Percentiles rank a stretch among this genome's conserved stretches.
These are phyloP conservation scores for Uromyces viciae-fabae DNA, from an alignment of 1,284 basidiomycete species.

Conservation along the genomic window DNA sequence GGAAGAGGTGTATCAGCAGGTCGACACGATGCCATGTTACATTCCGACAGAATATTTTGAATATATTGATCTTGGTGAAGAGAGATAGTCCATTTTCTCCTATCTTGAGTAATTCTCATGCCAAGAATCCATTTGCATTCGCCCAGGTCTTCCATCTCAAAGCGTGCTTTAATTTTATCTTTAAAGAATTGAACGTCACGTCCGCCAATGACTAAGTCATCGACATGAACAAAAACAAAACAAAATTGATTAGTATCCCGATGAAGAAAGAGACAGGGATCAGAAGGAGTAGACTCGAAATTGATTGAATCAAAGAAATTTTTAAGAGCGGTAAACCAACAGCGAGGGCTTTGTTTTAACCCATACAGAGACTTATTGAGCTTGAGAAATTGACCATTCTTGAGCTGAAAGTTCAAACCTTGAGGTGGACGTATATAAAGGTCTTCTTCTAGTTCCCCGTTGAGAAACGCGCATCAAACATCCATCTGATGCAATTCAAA, in stretches of 20 bases:
- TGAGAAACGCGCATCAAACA: neutral
- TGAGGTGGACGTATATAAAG: neutral
- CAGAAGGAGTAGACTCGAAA: neutral
- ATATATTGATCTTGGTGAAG: neutral
- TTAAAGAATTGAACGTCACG: neutral
- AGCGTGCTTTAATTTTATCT: neutral
- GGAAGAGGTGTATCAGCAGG: neutral
- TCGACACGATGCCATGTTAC: neutral
- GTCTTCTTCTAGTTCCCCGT: neutral
- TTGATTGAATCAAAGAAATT: neutral
- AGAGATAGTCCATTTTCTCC: neutral
- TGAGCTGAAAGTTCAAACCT: neutral
- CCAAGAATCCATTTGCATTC: neutral
- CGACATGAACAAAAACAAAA: slow-evolving; percentile 1
- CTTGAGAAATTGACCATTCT: neutral
- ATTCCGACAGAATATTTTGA: neutral
- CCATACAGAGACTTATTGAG: neutral
- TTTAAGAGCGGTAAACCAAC: neutral
- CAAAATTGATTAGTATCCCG: neutral
- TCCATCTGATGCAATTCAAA: slow-evolving; percentile 7
- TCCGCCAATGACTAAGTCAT: neutral
- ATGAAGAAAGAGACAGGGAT: neutral
- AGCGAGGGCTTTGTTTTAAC: neutral
- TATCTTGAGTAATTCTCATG: neutral
- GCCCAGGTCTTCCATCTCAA: slow-evolving; percentile 16